A percentile compares a stretch with the other conserved stretches of the same genome.
Conservation (phyloP, 1,139 yeast species). For the Yamadazyma membranifaciens region DNA sequence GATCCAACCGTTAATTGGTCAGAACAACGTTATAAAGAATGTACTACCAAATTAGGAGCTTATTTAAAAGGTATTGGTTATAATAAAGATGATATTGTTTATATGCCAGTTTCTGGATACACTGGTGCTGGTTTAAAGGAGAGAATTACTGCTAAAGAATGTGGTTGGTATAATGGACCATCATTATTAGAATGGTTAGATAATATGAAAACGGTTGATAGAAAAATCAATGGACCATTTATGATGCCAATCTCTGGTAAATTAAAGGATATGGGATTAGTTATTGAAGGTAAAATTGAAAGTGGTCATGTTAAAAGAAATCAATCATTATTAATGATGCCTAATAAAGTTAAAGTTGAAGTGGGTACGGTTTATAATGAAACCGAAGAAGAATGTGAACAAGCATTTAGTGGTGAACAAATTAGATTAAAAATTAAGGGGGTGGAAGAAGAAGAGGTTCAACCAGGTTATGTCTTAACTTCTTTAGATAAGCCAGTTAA, state of each 20-base stretch:
- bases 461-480: slow-evolving; percentile 87
- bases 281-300: slow-evolving; percentile 97
- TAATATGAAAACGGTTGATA: slow-evolving; percentile 72
- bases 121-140: slow-evolving; percentile 97
- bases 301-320: slow-evolving; percentile 90
- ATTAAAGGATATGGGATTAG: slow-evolving; percentile 94
- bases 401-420: slow-evolving; percentile 95
- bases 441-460: slow-evolving; percentile 94
- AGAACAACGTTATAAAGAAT: slow-evolving; percentile 92
- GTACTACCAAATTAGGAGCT: slow-evolving; percentile 73
- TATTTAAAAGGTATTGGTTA: slow-evolving; percentile 92
- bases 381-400: slow-evolving; percentile 90
- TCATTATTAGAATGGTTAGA: slow-evolving; percentile 88
- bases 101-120: slow-evolving; percentile 97
- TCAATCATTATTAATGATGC: slow-evolving; percentile 79
- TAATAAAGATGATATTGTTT: slow-evolving; percentile 75
- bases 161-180: slow-evolving; percentile 96
- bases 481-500: slow-evolving; percentile 86
- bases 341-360: slow-evolving; percentile 80
- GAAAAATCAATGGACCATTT: slow-evolving; percentile 91
- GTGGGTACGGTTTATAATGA: slow-evolving; percentile 87
- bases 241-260: slow-evolving; percentile 95
- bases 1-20: slow-evolving; percentile 97
- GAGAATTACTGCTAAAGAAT: slow-evolving; percentile 62
- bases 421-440: slow-evolving; percentile 91